These are phyloP conservation scores for Austroboletus niveus DNA, from an alignment of 1,284 basidiomycete genomes.

Conservation along the genomic window DNA sequence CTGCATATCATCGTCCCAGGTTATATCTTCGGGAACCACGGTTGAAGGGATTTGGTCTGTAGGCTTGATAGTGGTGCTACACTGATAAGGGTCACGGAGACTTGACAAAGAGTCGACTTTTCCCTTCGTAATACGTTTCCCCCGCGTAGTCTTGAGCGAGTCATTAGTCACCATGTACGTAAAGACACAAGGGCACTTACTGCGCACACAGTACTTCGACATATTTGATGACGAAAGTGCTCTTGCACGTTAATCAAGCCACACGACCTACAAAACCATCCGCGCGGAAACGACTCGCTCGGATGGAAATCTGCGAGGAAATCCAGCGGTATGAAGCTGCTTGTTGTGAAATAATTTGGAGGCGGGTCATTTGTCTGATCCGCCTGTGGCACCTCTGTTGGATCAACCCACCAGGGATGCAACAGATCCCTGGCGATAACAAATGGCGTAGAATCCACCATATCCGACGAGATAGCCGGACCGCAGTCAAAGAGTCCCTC, in stretches of 20 bases:
- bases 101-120: slow-evolving; percentile 20
- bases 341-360: slow-evolving; percentile 25
- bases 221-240: slow-evolving; percentile 37
- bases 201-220: slow-evolving; percentile 31
- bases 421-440: slow-evolving; percentile 1
- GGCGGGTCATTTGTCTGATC: slow-evolving; percentile 1
- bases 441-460: neutral
- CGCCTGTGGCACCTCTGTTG: neutral
- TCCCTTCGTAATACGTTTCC: slow-evolving; percentile 11
- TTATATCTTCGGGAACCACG: slow-evolving; percentile 14
- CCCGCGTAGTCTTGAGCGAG: slow-evolving; percentile 10
- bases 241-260: slow-evolving; percentile 40
- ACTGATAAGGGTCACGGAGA: slow-evolving; percentile 32
- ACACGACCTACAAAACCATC: slow-evolving; percentile 40
- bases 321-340: slow-evolving; percentile 35
- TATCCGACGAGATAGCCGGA: neutral
- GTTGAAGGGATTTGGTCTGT: slow-evolving; percentile 23
- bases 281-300: slow-evolving; percentile 31
- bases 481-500: slow-evolving; percentile 12
- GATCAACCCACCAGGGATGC: slow-evolving; percentile 28
- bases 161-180: slow-evolving; percentile 12
- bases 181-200: slow-evolving; percentile 20
- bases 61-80: slow-evolving; percentile 28
- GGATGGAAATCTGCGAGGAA: slow-evolving; percentile 30
- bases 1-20: slow-evolving; percentile 31